phyloP scores from a whole-genome alignment of 495 filamentous ascomycete genomes.

The Penicillium coffeae region DNA sequence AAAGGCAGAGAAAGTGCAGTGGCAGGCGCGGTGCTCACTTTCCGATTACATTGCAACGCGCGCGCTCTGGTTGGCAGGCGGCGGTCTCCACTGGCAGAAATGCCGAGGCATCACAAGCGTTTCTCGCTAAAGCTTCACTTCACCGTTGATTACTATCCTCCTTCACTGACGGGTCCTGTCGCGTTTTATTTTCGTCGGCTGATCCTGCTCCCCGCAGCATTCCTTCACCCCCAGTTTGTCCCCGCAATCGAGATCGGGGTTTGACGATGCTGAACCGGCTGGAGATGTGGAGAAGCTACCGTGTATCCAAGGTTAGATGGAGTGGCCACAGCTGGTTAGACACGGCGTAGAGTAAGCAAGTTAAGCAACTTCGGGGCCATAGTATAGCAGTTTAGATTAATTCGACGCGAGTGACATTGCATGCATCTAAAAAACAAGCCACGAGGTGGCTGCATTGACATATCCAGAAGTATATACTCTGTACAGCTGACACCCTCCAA shows the following conservation, averaged over 20 bases:
- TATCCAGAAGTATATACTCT: too few species aligned
- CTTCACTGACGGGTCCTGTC: neutral
- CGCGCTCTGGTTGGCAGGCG: slow-evolving; percentile 9
- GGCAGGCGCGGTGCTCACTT: too few species aligned
- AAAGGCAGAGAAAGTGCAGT: neutral
- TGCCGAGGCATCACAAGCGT: slow-evolving; percentile 22
- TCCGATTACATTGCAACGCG: neutral
- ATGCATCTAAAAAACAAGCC: too few species aligned
- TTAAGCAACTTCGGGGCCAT: too few species aligned
- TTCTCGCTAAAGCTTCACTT: neutral
- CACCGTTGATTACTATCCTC: neutral
- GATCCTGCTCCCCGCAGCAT: neutral
- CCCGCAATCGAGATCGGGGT: neutral
- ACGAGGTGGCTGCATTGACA: too few species aligned
- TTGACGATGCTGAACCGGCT: neutral
- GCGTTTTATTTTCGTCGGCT: neutral
- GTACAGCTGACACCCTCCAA: too few species aligned
- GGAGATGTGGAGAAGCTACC: neutral
- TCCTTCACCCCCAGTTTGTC: neutral
- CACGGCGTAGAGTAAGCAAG: too few species aligned
- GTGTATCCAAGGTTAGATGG: too few species aligned
- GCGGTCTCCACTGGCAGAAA: neutral
- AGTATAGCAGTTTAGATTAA: too few species aligned
- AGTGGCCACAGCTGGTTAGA: too few species aligned
- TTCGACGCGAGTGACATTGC: too few species aligned